phyloP scores from a whole-genome alignment of 352 stramenopile genomes.

The Pythium insidiosum region DNA sequence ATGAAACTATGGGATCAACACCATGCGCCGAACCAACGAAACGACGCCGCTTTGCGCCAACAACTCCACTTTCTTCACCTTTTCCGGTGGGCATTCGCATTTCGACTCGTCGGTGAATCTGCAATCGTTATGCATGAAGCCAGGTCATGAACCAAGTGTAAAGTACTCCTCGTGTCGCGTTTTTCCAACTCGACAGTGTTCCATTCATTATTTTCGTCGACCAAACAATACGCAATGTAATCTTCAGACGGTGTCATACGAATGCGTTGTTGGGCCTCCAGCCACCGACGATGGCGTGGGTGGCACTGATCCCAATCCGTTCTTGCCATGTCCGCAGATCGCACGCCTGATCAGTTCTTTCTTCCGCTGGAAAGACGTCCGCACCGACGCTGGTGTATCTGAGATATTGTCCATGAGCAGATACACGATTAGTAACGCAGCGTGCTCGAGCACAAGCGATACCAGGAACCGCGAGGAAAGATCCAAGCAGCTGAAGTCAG shows the following conservation, averaged over 20 bases:
- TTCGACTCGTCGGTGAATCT: too few species aligned
- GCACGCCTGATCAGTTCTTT: constrained; percentile 78
- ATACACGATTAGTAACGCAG: constrained; percentile 65
- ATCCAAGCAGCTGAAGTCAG: constrained; percentile 71
- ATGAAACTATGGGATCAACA: too few species aligned
- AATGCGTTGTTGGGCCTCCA: neutral
- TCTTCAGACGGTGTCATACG: constrained; percentile 13
- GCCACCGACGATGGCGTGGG: constrained; percentile 14
- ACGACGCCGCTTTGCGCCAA: too few species aligned
- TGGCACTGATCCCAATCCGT: constrained; percentile 16
- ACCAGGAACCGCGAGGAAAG: constrained; percentile 75
- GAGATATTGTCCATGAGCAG: constrained; percentile 78
- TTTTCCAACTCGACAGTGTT: too few species aligned
- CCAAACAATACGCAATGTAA: neutral
- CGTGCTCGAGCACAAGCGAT: constrained; percentile 67
- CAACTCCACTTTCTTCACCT: too few species aligned
- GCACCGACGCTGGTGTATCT: constrained; percentile 61
- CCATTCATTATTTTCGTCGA: too few species aligned
- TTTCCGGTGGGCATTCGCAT: too few species aligned
- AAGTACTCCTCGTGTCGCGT: too few species aligned
- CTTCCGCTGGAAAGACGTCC: constrained; percentile 77
- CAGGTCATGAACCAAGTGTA: too few species aligned
- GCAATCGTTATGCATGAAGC: too few species aligned
- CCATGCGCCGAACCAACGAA: too few species aligned
- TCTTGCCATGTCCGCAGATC: constrained; percentile 66